A percentile compares a stretch with the other conserved stretches of the same genome.
Evolutionary conservation across 2,329 filamentous ascomycete species (phyloP).

Genomic region (Aureobasidium vineae): DNA sequence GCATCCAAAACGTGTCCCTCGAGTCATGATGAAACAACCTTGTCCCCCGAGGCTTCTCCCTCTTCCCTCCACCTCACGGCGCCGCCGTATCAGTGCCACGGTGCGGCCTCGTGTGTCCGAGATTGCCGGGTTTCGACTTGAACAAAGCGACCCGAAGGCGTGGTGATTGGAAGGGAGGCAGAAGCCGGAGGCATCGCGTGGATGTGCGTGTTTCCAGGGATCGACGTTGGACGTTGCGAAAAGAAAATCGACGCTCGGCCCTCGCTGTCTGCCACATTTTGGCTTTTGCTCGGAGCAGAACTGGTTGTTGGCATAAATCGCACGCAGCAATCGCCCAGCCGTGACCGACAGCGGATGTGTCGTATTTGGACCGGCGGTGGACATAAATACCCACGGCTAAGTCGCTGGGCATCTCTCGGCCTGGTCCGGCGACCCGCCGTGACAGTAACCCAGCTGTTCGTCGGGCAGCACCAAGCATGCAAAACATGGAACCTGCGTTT

Average conservation of each 20-base stretch:
- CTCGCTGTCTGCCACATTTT: constrained; percentile 11
- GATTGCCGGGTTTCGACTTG: constrained; percentile 21
- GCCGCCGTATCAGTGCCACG: constrained; percentile 12
- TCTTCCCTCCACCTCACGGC: constrained; percentile 6
- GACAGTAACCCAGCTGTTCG: not conserved
- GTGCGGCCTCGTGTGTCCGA: constrained; percentile 10
- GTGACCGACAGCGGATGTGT: constrained; percentile 5
- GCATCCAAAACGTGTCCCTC: not conserved
- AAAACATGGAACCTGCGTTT: constrained; percentile 24
- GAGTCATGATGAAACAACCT: constrained; percentile 27
- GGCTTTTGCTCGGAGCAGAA: constrained; percentile 20
- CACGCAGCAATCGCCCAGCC: constrained; percentile 3
- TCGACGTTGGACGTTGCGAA: constrained; percentile 25
- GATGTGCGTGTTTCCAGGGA: constrained; percentile 13
- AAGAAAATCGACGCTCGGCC: constrained; percentile 23
- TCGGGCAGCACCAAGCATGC: constrained; percentile 23
- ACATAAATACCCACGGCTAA: constrained; percentile 1
- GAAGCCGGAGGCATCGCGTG: not conserved
- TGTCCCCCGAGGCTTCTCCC: constrained; percentile 14
- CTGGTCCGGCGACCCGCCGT: constrained; percentile 14
- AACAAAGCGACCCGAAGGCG: not conserved
- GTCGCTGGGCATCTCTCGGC: constrained; percentile 17
- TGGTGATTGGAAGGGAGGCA: constrained; percentile 6
- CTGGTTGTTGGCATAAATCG: constrained; percentile 9
- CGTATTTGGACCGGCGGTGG: constrained; percentile 15